Evolutionary conservation across 805 yeast species (phyloP).

Genomic region (Metschnikowia arizonensis): DNA sequence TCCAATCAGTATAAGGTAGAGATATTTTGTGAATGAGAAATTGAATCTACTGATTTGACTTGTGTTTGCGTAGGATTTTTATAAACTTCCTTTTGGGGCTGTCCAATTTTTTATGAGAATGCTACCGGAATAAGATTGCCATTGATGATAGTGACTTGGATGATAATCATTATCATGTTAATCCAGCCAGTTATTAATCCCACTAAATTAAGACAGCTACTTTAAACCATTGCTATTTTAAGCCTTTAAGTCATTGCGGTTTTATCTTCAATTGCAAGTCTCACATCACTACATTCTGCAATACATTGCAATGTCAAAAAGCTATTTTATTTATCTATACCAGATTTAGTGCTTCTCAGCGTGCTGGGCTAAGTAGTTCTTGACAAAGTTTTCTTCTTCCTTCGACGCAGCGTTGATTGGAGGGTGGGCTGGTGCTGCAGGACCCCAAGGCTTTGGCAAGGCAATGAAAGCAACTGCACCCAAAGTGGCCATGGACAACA

Average conservation of each 20-base stretch:
- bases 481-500: conserved; percentile 76
- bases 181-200: no score
- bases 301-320: not conserved
- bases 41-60: not conserved
- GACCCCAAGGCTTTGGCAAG: conserved; percentile 71
- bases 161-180: no score
- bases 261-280: not conserved
- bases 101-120: no score
- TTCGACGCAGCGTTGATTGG: conserved; percentile 71
- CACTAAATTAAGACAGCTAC: no score
- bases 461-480: conserved; percentile 60
- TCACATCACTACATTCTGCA: not conserved
- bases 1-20: no score
- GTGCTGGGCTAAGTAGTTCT: conserved; percentile 57
- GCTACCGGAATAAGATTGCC: no score
- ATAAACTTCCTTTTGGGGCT: no score
- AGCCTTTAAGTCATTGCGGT: no score
- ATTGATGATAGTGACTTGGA: no score
- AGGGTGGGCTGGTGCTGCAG: conserved; percentile 59
- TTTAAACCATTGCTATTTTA: no score
- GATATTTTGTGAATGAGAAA: no score
- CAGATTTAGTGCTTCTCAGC: conserved; percentile 17
- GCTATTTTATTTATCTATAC: not conserved
- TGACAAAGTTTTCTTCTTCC: conserved; percentile 86
- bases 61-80: not conserved